phyloP scores from a whole-genome alignment of 352 stramenopile species.

The Phytophthora megakarya region DNA sequence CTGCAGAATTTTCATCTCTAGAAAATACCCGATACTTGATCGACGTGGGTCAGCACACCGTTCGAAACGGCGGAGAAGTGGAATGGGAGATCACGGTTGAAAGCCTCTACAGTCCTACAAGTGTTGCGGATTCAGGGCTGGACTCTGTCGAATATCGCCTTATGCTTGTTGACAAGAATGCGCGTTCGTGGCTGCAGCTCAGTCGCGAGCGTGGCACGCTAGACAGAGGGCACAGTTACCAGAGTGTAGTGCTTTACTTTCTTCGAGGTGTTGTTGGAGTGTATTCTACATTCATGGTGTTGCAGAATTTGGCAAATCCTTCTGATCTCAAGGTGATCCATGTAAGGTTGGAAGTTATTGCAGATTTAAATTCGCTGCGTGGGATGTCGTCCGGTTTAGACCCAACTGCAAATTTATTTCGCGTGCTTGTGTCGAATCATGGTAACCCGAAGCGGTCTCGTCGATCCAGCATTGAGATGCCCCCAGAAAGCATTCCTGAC shows the following conservation, averaged over 20 bases:
- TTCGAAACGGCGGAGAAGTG: slow-evolving; percentile 85
- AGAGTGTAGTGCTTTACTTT: slow-evolving; percentile 87
- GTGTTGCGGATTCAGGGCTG: slow-evolving; percentile 34
- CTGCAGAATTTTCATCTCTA: slow-evolving; percentile 79
- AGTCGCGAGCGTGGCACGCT: slow-evolving; percentile 81
- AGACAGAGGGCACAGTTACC: slow-evolving; percentile 72
- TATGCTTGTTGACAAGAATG: slow-evolving; percentile 73
- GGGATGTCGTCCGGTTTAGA: slow-evolving; percentile 81
- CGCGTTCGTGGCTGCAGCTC: slow-evolving; percentile 79
- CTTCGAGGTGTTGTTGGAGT: slow-evolving; percentile 78
- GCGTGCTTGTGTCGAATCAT: slow-evolving; percentile 86
- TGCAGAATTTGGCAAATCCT: slow-evolving; percentile 84
- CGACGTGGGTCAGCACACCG: slow-evolving; percentile 86
- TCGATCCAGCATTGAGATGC: slow-evolving; percentile 62
- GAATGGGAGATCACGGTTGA: slow-evolving; percentile 91
- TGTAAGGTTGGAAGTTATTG: slow-evolving; percentile 85
- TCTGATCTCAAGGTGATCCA: slow-evolving; percentile 89
- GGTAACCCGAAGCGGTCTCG: slow-evolving; percentile 58
- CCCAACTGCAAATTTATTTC: slow-evolving; percentile 76
- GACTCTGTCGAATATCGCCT: slow-evolving; percentile 82
- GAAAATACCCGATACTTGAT: slow-evolving; percentile 87
- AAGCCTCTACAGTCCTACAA: slow-evolving; percentile 57
- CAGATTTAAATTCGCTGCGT: slow-evolving; percentile 82
- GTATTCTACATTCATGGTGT: slow-evolving; percentile 86
- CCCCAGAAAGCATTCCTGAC: slow-evolving; percentile 22